Evolutionary conservation across 2,329 filamentous ascomycete species (phyloP).

Genomic region (Penicillium sumatraense): DNA sequence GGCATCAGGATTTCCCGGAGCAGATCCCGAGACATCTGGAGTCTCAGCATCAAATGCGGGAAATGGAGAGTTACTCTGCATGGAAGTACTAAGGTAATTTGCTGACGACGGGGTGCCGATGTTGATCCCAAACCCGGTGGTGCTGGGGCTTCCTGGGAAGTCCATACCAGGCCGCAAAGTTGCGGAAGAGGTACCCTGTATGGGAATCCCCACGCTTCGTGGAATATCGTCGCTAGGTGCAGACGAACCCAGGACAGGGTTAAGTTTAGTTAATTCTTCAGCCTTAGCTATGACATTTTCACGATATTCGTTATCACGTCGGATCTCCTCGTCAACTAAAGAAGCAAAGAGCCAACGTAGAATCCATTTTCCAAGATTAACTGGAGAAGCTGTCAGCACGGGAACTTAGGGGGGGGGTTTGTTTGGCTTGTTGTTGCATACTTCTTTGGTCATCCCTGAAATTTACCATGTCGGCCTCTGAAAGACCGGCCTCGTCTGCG

Average conservation of each 20-base stretch:
- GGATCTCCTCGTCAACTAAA: conserved; percentile 87
- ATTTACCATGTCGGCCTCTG: conserved; percentile 66
- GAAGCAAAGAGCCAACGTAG: conserved; percentile 88
- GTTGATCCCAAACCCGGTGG: conserved; percentile 78
- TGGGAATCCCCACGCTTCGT: conserved; percentile 33
- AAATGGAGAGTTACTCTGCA: conserved; percentile 36
- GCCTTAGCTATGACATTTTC: conserved; percentile 67
- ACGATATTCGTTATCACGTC: conserved; percentile 76
- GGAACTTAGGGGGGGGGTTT: neutral
- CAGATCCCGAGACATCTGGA: conserved; percentile 49
- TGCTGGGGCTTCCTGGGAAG: conserved; percentile 63
- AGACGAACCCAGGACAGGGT: conserved; percentile 61
- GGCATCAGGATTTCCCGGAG: conserved; percentile 53
- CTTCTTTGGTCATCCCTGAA: conserved; percentile 94
- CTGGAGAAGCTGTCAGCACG: conserved; percentile 49
- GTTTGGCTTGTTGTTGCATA: conserved; percentile 49
- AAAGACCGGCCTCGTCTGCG: conserved; percentile 80
- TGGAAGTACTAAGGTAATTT: conserved; percentile 34
- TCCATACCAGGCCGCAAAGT: conserved; percentile 69
- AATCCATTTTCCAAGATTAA: conserved; percentile 97
- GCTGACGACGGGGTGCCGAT: conserved; percentile 56
- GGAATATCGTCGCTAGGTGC: conserved; percentile 58
- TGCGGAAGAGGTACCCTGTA: conserved; percentile 45
- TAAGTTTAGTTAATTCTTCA: conserved; percentile 62
- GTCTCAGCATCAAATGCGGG: conserved; percentile 33